phyloP scores from a whole-genome alignment of 345 rosid genomes.

The Syzygium aromaticum region DNA sequence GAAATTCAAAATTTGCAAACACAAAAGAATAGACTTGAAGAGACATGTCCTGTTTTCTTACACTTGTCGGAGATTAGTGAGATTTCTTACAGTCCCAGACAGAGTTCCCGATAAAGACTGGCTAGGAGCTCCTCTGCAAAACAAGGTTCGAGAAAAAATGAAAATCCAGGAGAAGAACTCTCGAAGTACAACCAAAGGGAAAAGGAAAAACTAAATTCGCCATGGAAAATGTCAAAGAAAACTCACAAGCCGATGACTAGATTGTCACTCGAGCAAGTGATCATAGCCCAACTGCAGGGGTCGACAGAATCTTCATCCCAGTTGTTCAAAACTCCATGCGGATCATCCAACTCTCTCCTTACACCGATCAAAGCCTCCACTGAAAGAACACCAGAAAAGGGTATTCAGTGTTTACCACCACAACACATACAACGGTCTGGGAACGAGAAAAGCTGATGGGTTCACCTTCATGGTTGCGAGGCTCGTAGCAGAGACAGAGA shows the following conservation, averaged over 20 bases:
- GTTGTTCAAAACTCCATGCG: conserved; percentile 78
- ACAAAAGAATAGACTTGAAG: not conserved
- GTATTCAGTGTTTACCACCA: not conserved
- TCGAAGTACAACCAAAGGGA: not conserved
- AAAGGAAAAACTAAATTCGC: not conserved
- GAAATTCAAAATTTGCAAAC: not conserved
- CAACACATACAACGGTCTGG: not conserved
- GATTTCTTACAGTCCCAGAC: conserved; percentile 64
- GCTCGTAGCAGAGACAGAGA: conserved; percentile 45
- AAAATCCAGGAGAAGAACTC: not conserved
- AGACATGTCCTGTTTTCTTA: conserved; percentile 15
- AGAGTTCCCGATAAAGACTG: conserved; percentile 85
- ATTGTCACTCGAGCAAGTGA: conserved; percentile 75
- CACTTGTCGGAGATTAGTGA: conserved; percentile 91
- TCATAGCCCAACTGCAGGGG: conserved; percentile 98
- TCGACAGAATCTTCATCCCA: conserved; percentile 96
- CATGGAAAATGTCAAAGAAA: not conserved
- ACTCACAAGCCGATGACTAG: conserved; percentile 79
- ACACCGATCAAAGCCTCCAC: conserved; percentile 79
- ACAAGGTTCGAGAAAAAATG: not conserved
- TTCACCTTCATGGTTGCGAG: conserved; percentile 84
- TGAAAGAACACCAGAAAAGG: conserved; percentile 7
- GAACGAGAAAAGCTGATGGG: not conserved
- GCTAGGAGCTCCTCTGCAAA: conserved; percentile 81
- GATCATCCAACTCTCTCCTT: conserved; percentile 50